Evolutionary conservation across 2,329 filamentous ascomycete genomes (phyloP), one percentile per base, ranked within the genome.

Genomic region (Paraphaeosphaeria sporulosa): DNA sequence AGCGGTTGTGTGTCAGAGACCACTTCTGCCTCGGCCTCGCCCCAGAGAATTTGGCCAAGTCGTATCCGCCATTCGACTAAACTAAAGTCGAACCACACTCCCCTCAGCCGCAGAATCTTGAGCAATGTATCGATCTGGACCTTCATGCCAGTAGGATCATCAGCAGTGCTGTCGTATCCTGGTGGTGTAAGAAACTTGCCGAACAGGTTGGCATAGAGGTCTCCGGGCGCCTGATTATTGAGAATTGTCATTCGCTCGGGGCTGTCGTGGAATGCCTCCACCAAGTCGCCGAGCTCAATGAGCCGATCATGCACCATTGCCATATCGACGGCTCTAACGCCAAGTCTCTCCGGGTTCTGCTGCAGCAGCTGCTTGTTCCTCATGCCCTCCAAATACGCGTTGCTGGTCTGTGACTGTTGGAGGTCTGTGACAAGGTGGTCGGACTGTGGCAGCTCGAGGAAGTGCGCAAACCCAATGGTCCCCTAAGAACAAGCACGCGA

Each of bases 71-170:
- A 92, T 71, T 92, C 90, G 7, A 92, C 87, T 34, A 88, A 83
- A 21, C 89, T 90, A 65, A 93, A 90, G 75, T 93, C 89, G 54
- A 90, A 84, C 90, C 90, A 93, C 48, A 91, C 85, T 58, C 89
- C 89, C 56, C 87, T 83, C 8, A 86, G 79, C 0, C 85, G 86
- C 47, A 93, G 82, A 10, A 90, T 85, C 71, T 87, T 87, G 48
- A 92, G 83, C 19, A 93, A 78, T 4, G 87, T 85, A 65, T 89
- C 83, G 58, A 92, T 91, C 71, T 93, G 90, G 38, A 90, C 87
- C 46, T 88, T 84, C 21, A 93, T 79, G 56, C 89, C 70, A 79
- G 83, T 77, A 86, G 88, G 62, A 85, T 85, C 59, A 84, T 83
- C 64, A 78, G 83, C 52, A 80, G 84, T 47, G 36, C 68, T 65